Evolutionary conservation across 2,329 filamentous ascomycete genomes (phyloP).

Genomic region (Colletotrichum spaethianum): DNA sequence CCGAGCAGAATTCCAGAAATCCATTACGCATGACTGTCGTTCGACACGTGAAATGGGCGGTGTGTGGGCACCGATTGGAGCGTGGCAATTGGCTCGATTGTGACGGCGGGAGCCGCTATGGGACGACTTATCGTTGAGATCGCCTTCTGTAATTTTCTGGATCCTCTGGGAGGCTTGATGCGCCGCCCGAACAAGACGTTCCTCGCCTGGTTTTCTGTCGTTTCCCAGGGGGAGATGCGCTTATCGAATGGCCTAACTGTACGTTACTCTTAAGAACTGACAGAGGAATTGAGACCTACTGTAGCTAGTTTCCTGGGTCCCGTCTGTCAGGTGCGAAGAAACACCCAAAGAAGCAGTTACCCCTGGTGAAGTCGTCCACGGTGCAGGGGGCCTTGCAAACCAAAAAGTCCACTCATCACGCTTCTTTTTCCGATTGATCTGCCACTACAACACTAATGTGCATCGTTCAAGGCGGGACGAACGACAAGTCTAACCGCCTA

Average conservation of each 20-base stretch:
- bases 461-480: constrained; percentile 37
- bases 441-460: not conserved
- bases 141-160: constrained; percentile 37
- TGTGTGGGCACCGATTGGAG: constrained; percentile 36
- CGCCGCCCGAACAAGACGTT: constrained; percentile 4
- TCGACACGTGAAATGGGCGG: constrained; percentile 41
- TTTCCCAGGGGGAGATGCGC: not conserved
- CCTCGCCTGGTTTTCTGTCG: not conserved
- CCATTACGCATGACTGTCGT: constrained; percentile 38
- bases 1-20: constrained; percentile 18
- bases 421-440: constrained; percentile 27
- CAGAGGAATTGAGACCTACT: not conserved
- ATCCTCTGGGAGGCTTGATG: constrained; percentile 23
- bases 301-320: not conserved
- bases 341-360: constrained; percentile 1
- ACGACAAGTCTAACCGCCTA: constrained; percentile 24
- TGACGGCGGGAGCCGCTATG: constrained; percentile 35
- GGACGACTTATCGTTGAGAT: constrained; percentile 40
- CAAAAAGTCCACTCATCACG: constrained; percentile 33
- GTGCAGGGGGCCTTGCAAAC: constrained; percentile 23
- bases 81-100: constrained; percentile 28
- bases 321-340: not conserved
- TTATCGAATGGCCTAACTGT: not conserved
- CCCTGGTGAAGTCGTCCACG: constrained; percentile 5
- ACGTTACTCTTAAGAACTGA: not conserved